These are phyloP conservation scores for Spathaspora arborariae DNA, from an alignment of 805 yeast genomes.

Conservation along the genomic window DNA sequence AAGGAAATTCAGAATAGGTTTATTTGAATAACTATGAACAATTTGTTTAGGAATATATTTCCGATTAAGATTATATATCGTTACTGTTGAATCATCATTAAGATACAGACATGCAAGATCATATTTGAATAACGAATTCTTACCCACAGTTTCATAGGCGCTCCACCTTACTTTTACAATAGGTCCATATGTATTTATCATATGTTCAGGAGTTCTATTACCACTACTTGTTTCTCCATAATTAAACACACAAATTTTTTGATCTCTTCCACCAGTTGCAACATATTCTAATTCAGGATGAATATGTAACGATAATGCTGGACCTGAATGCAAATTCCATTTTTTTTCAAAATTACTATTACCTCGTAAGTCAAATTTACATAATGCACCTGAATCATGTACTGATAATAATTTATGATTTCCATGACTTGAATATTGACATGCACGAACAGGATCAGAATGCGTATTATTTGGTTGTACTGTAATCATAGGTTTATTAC, in stretches of 20 bases:
- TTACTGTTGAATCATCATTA: conserved; percentile 67
- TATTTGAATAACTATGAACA: conserved; percentile 45
- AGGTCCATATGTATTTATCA: conserved; percentile 71
- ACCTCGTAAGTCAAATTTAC: conserved; percentile 76
- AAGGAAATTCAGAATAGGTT: conserved; percentile 39
- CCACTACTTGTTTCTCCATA: conserved; percentile 23
- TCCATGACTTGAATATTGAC: conserved; percentile 51
- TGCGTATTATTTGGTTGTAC: conserved; percentile 46
- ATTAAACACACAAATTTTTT: conserved; percentile 74
- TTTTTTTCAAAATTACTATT: conserved; percentile 58
- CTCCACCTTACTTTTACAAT: conserved; percentile 74
- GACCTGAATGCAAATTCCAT: conserved; percentile 86
- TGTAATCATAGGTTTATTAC: conserved; percentile 43
- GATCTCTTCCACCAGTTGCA: conserved; percentile 91
- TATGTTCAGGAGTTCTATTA: conserved; percentile 55
- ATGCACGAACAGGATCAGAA: conserved; percentile 65
- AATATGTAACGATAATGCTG: conserved; percentile 85
- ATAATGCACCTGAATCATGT: conserved; percentile 85
- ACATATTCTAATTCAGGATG: conserved; percentile 80
- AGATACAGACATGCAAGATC: conserved; percentile 72
- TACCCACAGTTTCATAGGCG: conserved; percentile 17
- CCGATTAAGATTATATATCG: conserved; percentile 66
- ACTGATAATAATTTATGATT: conserved; percentile 55
- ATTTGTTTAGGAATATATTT: conserved; percentile 75
- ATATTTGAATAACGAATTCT: conserved; percentile 44